Conservation (phyloP, 1,139 yeast genomes). For the Geotrichum klebahnii region DNA sequence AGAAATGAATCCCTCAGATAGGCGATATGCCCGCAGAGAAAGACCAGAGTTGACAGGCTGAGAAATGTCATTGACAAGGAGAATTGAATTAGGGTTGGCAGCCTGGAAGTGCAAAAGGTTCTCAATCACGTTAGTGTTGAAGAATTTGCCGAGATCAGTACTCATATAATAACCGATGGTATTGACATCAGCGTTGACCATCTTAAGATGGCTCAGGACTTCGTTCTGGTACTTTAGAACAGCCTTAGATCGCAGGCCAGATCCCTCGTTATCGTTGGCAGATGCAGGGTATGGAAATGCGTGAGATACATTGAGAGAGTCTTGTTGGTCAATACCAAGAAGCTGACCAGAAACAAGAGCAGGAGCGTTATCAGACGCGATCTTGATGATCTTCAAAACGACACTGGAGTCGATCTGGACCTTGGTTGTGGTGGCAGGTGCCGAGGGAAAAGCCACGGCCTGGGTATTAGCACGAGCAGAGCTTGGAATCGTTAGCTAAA, state of each 20-base stretch:
- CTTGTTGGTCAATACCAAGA: conserved; percentile 63
- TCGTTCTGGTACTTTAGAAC: conserved; percentile 70
- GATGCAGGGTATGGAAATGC: conserved; percentile 58
- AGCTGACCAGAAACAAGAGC: conserved; percentile 69
- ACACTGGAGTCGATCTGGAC: conserved; percentile 44
- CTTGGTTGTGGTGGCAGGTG: conserved; percentile 28
- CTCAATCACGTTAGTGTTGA: conserved; percentile 62
- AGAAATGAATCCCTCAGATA: conserved; percentile 58
- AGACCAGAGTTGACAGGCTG: conserved; percentile 57
- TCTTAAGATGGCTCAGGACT: conserved; percentile 57
- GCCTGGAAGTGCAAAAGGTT: conserved; percentile 62
- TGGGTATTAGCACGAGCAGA: neutral
- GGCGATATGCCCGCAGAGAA: conserved; percentile 64
- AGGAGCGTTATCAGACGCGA: conserved; percentile 69
- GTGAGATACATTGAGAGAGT: conserved; percentile 52
- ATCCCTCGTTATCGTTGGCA: conserved; percentile 42
- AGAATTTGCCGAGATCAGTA: conserved; percentile 59
- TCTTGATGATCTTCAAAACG: conserved; percentile 66
- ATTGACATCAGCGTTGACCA: conserved; percentile 65
- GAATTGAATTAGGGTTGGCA: conserved; percentile 58
- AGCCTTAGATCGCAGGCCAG: conserved; percentile 46
- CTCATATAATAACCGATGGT: conserved; percentile 82
- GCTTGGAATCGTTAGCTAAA: neutral
- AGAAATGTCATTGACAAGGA: conserved; percentile 70
- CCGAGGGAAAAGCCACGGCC: neutral